Evolutionary conservation across 306 rosid genomes (phyloP).

Genomic region (Acacia melanoxylon): DNA sequence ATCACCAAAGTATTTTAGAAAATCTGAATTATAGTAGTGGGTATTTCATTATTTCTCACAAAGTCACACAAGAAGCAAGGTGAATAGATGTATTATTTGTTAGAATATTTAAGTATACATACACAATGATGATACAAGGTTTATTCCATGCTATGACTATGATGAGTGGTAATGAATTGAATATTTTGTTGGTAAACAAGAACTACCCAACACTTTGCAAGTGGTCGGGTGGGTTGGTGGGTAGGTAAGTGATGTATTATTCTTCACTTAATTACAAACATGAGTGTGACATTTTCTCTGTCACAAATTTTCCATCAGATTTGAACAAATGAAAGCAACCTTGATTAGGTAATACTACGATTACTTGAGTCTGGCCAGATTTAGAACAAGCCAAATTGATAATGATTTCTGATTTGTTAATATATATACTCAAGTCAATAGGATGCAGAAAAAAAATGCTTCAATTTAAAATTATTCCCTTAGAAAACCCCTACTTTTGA

Average conservation of each 20-base stretch:
- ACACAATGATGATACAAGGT: neutral
- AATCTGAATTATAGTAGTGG: neutral
- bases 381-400: slow-evolving; percentile 17
- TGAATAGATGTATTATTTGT: slow-evolving; percentile 39
- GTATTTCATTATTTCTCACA: slow-evolving; percentile 23
- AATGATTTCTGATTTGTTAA: slow-evolving; percentile 28
- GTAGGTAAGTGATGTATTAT: slow-evolving; percentile 27
- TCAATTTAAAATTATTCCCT: neutral
- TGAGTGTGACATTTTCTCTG: slow-evolving; percentile 46
- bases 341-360: slow-evolving; percentile 27
- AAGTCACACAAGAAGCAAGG: slow-evolving; percentile 25
- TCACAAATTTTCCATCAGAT: slow-evolving; percentile 30
- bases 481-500: neutral
- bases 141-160: neutral
- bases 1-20: neutral
- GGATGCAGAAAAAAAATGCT: neutral
- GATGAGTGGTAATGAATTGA: slow-evolving; percentile 22
- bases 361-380: neutral
- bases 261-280: slow-evolving; percentile 42
- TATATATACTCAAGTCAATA: neutral
- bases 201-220: slow-evolving; percentile 32
- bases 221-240: slow-evolving; percentile 29
- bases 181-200: slow-evolving; percentile 39
- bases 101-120: slow-evolving; percentile 25
- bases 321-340: slow-evolving; percentile 32